These are phyloP conservation scores for Scleroderma bovista DNA, from an alignment of 768 basidiomycete species.

Conservation along the genomic window DNA sequence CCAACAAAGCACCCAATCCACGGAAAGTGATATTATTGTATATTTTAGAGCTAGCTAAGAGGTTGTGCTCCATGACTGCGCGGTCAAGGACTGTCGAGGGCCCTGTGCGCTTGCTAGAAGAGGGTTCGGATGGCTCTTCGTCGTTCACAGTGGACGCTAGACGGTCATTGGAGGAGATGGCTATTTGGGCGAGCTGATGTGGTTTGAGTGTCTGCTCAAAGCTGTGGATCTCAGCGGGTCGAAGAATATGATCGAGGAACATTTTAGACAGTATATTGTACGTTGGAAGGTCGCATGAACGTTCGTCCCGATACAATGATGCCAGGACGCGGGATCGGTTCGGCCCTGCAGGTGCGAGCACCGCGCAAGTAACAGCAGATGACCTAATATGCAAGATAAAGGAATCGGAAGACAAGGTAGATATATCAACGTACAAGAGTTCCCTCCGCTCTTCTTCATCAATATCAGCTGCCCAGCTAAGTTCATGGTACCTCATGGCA, in stretches of 20 bases:
- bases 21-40: constrained; percentile 97
- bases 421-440: constrained; percentile 63
- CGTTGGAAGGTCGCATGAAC: constrained; percentile 70
- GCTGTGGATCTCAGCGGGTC: constrained; percentile 80
- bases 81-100: constrained; percentile 95
- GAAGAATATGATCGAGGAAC: constrained; percentile 97
- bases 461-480: constrained; percentile 86
- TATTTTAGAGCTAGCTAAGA: constrained; percentile 93
- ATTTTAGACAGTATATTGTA: constrained; percentile 94
- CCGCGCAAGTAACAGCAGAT: constrained; percentile 93
- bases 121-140: constrained; percentile 48
- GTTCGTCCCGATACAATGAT: constrained; percentile 90
- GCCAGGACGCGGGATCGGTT: constrained; percentile 91
- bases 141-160: constrained; percentile 63
- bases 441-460: constrained; percentile 90
- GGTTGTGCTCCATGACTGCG: constrained; percentile 98
- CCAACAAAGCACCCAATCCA: constrained; percentile 86
- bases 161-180: constrained; percentile 77
- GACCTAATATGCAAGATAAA: constrained; percentile 40
- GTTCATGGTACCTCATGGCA: constrained; percentile 88
- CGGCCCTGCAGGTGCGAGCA: constrained; percentile 95
- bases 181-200: constrained; percentile 92
- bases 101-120: constrained; percentile 74
- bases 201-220: constrained; percentile 85
- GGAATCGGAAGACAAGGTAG: not conserved